Percentiles rank a stretch among this genome's conserved stretches.
Conservation (phyloP, 305 asterid species). For the Rubia tinctorum region DNA sequence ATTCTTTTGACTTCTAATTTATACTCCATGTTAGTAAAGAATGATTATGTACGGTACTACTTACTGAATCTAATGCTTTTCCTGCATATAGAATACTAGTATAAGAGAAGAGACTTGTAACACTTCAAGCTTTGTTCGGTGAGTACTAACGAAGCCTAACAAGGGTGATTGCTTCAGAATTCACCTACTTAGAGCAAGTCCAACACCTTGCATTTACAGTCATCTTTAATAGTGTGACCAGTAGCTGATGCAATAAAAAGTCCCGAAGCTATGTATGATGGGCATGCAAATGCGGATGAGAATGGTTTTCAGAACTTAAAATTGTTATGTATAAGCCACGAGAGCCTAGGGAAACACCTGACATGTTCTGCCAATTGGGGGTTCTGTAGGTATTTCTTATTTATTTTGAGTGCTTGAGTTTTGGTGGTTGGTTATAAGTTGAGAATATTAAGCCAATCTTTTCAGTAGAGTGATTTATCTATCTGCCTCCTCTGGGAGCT, state of each 20-base stretch:
- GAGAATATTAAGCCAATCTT: not conserved
- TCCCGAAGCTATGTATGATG: not conserved
- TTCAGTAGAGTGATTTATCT: not conserved
- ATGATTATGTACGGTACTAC: too few relatives aligned
- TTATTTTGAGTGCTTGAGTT: not conserved
- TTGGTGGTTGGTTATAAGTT: not conserved
- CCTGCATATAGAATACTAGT: too few relatives aligned
- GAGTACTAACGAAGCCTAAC: too few relatives aligned
- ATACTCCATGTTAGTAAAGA: too few relatives aligned
- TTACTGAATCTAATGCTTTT: too few relatives aligned
- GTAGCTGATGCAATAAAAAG: not conserved
- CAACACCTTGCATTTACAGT: too few relatives aligned
- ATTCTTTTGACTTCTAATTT: too few relatives aligned
- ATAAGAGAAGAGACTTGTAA: too few relatives aligned
- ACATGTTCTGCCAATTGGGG: not conserved
- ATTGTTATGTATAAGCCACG: not conserved
- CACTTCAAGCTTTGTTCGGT: too few relatives aligned
- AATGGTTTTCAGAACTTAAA: not conserved
- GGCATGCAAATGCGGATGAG: not conserved
- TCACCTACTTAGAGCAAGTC: too few relatives aligned
- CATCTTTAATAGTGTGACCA: too few relatives aligned
- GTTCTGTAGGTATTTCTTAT: not conserved
- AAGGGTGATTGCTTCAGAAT: too few relatives aligned
- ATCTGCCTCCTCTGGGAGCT: not conserved
- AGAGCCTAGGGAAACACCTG: conserved; percentile 2